Percentiles rank a stretch among this genome's conserved stretches.
Conservation (phyloP, 805 yeast genomes). For the Ogataea naganishii region DNA sequence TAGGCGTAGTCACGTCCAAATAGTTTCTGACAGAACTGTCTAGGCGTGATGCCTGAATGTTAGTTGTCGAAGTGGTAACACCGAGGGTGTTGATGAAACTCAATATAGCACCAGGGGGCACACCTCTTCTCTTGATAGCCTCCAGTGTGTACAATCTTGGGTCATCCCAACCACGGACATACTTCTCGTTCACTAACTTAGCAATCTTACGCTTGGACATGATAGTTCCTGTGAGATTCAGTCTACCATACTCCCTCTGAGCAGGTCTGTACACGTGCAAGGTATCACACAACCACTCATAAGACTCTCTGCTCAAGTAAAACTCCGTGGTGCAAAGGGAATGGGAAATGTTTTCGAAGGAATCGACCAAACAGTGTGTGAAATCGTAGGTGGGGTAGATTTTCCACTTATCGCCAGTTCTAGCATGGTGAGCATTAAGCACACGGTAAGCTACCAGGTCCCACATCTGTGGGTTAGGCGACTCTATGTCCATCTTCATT, state of each 20-base stretch:
- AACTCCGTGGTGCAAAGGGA: conserved; percentile 96
- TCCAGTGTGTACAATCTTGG: conserved; percentile 94
- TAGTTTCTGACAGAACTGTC: conserved; percentile 83
- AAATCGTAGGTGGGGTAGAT: conserved; percentile 98
- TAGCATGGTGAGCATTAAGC: conserved; percentile 83
- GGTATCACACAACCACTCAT: conserved; percentile 97
- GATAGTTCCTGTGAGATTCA: conserved; percentile 89
- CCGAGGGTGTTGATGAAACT: conserved; percentile 92
- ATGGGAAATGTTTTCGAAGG: conserved; percentile 91
- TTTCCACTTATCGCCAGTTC: conserved; percentile 97
- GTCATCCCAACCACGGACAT: conserved; percentile 97
- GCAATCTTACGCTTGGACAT: conserved; percentile 95
- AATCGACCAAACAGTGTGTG: conserved; percentile 98
- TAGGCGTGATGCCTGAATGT: conserved; percentile 83
- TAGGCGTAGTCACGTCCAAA: conserved; percentile 85
- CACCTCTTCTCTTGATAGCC: conserved; percentile 92
- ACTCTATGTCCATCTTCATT: conserved; percentile 87
- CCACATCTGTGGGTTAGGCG: conserved; percentile 99
- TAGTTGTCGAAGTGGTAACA: conserved; percentile 88
- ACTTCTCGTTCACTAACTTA: conserved; percentile 69
- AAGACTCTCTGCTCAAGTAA: conserved; percentile 83
- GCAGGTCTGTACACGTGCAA: conserved; percentile 95
- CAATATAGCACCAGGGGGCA: conserved; percentile 96
- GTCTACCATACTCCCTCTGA: conserved; percentile 96
- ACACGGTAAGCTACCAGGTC: conserved; percentile 97